Evolutionary conservation across 1,284 basidiomycete species (phyloP).

Genomic region (Trametes sp.): DNA sequence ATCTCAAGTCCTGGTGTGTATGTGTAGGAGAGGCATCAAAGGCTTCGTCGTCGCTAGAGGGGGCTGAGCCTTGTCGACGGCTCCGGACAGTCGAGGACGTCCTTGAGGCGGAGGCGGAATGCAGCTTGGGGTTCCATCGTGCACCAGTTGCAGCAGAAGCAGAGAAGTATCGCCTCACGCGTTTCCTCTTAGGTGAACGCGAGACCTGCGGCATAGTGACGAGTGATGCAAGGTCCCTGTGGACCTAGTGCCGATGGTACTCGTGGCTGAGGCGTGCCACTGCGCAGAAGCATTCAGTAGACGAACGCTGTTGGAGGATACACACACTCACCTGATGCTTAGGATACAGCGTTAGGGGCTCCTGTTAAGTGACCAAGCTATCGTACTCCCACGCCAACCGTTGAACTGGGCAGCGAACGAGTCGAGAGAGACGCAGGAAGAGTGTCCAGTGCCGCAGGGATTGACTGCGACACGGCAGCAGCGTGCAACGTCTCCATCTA

Average conservation of each 20-base stretch:
- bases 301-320: no score
- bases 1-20: conserved; percentile 31
- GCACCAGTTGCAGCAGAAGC: conserved; percentile 38
- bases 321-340: background rate
- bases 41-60: conserved; percentile 32
- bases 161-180: conserved; percentile 40
- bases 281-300: background rate
- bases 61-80: conserved; percentile 34
- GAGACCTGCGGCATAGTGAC: conserved; percentile 34
- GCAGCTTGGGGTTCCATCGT: conserved; percentile 32
- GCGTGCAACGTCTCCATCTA: conserved; percentile 5
- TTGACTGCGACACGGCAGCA: background rate
- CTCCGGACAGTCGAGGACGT: conserved; percentile 22
- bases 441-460: background rate
- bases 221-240: no score
- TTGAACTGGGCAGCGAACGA: background rate
- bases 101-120: conserved; percentile 11
- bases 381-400: no score
- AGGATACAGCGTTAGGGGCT: background rate
- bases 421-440: background rate
- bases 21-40: conserved; percentile 33
- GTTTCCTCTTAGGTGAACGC: conserved; percentile 40
- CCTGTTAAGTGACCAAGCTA: no score
- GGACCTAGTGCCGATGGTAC: background rate
- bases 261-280: conserved; percentile 15